phyloP scores from a whole-genome alignment of 805 yeast species.

The Danielozyma ontarioensis region DNA sequence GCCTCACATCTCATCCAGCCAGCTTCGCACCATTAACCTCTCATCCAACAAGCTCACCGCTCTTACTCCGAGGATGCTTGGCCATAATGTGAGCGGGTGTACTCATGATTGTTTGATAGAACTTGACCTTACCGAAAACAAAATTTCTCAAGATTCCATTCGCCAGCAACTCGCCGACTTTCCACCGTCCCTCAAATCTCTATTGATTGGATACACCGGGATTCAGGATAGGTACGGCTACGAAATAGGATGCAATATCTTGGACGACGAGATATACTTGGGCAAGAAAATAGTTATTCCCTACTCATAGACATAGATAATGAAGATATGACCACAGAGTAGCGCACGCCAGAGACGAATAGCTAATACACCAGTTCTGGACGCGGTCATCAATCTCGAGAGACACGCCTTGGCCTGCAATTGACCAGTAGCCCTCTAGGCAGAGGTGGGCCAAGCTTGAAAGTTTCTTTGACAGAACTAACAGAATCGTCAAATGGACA shows the following conservation, averaged over 20 bases:
- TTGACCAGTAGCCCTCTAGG: no score
- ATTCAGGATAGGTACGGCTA: constrained; percentile 15
- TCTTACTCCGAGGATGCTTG: constrained; percentile 6
- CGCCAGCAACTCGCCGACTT: not conserved
- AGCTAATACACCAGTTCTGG: no score
- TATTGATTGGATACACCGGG: constrained; percentile 12
- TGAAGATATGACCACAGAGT: no score
- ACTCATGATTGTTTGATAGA: constrained; percentile 8
- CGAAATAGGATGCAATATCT: constrained; percentile 13
- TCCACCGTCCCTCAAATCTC: constrained; percentile 6
- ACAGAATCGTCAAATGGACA: no score
- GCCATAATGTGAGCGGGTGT: constrained; percentile 3
- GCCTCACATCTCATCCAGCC: not conserved
- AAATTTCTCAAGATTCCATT: constrained; percentile 2
- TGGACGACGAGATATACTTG: constrained; percentile 5
- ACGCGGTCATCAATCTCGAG: no score
- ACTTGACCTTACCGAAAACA: constrained; percentile 13
- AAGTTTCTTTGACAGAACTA: no score
- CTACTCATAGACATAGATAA: no score
- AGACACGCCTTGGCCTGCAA: no score
- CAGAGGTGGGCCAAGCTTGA: no score
- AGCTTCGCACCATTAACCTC: constrained; percentile 7
- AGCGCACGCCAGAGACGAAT: no score
- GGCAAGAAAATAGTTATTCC: constrained; percentile 10
- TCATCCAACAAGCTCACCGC: constrained; percentile 8